Evolutionary conservation across 1,139 yeast species (phyloP).

Genomic region (Taphrina communis): DNA sequence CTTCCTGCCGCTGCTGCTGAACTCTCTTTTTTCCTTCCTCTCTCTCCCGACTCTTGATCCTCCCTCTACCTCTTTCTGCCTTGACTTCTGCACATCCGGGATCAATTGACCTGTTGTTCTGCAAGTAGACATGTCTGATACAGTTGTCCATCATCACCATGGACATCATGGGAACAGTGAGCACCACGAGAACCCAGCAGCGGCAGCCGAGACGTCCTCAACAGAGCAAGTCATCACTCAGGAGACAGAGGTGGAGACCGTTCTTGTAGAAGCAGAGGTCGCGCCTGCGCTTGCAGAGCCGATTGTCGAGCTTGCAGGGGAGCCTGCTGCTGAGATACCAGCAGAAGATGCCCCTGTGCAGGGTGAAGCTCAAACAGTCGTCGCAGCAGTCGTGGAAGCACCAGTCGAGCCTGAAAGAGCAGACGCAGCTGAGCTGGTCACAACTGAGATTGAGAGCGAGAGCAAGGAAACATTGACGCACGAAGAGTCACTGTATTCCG

Average conservation of each 20-base stretch:
- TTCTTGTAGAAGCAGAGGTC: background rate
- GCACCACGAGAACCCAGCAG: background rate
- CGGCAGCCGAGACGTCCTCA: background rate
- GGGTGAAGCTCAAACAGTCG: background rate
- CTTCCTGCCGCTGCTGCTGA: too few species aligned
- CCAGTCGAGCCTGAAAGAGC: background rate
- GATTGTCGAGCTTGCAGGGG: background rate
- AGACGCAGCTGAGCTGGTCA: too few species aligned
- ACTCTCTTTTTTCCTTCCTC: background rate
- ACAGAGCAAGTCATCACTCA: background rate
- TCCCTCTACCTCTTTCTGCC: background rate
- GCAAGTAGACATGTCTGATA: background rate
- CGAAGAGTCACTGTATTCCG: conserved; percentile 14
- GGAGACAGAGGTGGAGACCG: conserved; percentile 4
- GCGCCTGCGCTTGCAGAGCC: background rate
- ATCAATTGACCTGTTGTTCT: background rate
- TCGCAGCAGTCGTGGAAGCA: background rate
- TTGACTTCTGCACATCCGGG: background rate
- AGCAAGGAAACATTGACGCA: background rate
- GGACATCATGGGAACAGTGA: conserved; percentile 4
- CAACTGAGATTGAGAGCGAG: background rate
- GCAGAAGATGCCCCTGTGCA: background rate
- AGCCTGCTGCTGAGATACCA: background rate
- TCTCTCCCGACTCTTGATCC: background rate
- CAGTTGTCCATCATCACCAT: background rate